Percentiles rank a stretch among this genome's conserved stretches.
Conservation (phyloP, 169 alveolate species). For the Plasmodium coatneyi region DNA sequence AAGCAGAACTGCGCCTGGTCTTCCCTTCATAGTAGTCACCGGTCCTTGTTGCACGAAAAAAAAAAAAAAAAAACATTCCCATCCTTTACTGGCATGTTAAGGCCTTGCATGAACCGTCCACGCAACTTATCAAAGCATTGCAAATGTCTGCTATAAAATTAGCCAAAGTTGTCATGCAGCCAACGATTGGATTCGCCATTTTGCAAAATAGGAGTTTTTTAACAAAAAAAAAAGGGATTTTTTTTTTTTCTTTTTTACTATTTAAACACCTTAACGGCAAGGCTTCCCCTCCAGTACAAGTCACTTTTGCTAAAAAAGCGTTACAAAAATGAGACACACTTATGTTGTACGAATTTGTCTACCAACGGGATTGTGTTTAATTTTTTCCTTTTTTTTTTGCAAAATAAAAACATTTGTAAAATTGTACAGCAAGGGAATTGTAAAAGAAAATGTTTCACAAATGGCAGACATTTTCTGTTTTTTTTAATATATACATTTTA, state of each 20-base stretch:
- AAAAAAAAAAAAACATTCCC: not conserved
- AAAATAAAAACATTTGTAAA: not conserved
- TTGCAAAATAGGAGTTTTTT: not conserved
- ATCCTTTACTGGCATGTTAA: slow-evolving; percentile 45
- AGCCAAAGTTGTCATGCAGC: slow-evolving; percentile 56
- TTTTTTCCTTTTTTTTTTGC: not conserved
- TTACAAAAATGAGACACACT: not conserved
- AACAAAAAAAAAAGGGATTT: not conserved
- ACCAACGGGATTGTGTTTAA: not conserved
- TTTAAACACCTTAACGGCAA: not conserved
- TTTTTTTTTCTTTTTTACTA: not conserved
- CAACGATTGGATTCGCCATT: slow-evolving; percentile 67
- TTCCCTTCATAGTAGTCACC: not conserved
- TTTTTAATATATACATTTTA: not conserved
- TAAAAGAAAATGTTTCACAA: not conserved
- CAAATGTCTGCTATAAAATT: slow-evolving; percentile 64
- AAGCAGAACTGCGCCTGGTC: not conserved
- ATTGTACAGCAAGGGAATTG: not conserved
- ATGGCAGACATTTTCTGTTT: not conserved
- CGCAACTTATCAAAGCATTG: slow-evolving; percentile 61
- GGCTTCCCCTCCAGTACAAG: not conserved
- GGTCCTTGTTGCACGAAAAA: not conserved
- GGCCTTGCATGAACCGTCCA: slow-evolving; percentile 63
- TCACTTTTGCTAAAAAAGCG: not conserved
- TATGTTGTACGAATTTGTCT: not conserved